Base-by-base conservation (phyloP, 2,329 filamentous ascomycete genomes). In the Daldinia sp. region DNA sequence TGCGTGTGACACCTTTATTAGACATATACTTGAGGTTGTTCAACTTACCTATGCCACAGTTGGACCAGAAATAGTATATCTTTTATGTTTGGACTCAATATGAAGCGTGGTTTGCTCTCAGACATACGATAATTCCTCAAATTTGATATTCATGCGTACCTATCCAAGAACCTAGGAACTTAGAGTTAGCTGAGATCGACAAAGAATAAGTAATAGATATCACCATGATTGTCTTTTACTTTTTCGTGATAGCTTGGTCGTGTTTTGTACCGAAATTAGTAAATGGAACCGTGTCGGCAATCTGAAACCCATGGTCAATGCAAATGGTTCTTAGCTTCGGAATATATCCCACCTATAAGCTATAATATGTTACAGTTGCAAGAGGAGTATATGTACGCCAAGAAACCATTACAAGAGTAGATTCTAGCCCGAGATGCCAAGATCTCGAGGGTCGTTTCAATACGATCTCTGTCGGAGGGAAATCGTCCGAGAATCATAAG, bases 391-490 rank as follows among this genome's bases (percentile, higher is more conserved):
- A 35, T 23, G 12, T 28, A 7, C 13, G 66, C 59, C 63, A 66
- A 69, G 58, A 15, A 18, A 35, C 13, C 28, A 55, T 23, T 48
- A 28, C 59, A 50, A 37, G 51, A 39, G 18, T 51, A 55, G 10
- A 54, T 44, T 51, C 35, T 63, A n/a, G 26, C 28, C 55, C 65
- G 46, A 18, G 46, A 28, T 37, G 70, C 70, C 68, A 72, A 72
- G 70, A 33, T 48, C 23, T 58, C 35, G 35, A 65, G 20, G 63
- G 63, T 18, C 39, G 44, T 63, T 67, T 63, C 42, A 30, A 57
- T 60, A 56, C 62, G 33, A 64, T 60, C 33, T 51, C 44, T 15
- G 44, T 57, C 70, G 70, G 70, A 70, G 65, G 60, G 66, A n/a
- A 30, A 41, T 50, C 57, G 33, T 64, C 70, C 70, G 70, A 68